These are phyloP conservation scores for Miscanthus lutarioriparius DNA, from an alignment of 176 grass and related monocot species.

Conservation along the genomic window DNA sequence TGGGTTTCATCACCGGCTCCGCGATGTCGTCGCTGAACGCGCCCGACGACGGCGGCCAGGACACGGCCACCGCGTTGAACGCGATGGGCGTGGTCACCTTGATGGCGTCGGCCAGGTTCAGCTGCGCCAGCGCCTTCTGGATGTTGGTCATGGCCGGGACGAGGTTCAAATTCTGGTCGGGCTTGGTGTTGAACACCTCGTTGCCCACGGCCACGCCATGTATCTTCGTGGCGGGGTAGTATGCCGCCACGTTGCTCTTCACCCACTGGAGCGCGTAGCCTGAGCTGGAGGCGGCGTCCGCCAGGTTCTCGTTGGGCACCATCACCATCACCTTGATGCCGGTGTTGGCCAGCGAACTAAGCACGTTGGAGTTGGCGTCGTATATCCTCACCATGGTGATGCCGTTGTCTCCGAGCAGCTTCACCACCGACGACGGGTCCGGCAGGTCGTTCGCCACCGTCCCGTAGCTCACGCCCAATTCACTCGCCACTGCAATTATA, in stretches of 20 bases:
- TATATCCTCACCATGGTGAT: constrained; percentile 57
- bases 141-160: constrained; percentile 19
- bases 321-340: constrained; percentile 59
- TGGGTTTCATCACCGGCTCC: constrained; percentile 50
- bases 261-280: constrained; percentile 40
- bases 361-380: constrained; percentile 36
- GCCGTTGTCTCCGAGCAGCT: constrained; percentile 40
- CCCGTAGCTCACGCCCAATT: constrained; percentile 64
- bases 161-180: not conserved
- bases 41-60: constrained; percentile 44
- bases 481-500: no score
- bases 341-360: constrained; percentile 39
- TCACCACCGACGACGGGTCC: constrained; percentile 18
- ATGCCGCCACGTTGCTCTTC: constrained; percentile 36
- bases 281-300: not conserved
- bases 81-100: constrained; percentile 64
- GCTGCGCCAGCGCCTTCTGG: constrained; percentile 33
- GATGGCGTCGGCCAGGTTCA: constrained; percentile 38
- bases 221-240: constrained; percentile 51
- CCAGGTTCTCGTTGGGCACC: constrained; percentile 48
- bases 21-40: constrained; percentile 44
- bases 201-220: constrained; percentile 52
- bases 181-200: constrained; percentile 39
- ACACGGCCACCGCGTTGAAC: constrained; percentile 30
- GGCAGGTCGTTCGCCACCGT: constrained; percentile 50